Conservation (phyloP, 2,329 filamentous ascomycete species). For the Colletotrichum ledebouriae region DNA sequence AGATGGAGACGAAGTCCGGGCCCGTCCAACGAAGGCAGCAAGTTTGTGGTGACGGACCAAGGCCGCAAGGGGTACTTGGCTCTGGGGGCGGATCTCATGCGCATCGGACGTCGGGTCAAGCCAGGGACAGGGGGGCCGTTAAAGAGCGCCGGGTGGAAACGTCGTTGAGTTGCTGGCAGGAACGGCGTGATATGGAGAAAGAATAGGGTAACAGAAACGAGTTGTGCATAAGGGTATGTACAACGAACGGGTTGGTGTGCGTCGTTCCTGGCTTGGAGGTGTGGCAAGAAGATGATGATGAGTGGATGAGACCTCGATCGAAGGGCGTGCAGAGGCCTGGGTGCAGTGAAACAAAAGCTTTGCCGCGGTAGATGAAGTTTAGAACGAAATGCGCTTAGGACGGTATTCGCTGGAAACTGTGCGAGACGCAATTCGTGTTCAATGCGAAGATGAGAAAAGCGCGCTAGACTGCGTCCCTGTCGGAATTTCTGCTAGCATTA, state of each 20-base stretch:
- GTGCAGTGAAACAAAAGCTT: constrained; percentile 20
- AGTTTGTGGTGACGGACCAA: constrained; percentile 26
- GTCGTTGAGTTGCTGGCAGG: constrained; percentile 33
- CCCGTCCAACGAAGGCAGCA: constrained; percentile 34
- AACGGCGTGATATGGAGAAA: constrained; percentile 37
- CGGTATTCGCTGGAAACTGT: constrained; percentile 4
- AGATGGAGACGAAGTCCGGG: constrained; percentile 36
- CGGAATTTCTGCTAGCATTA: constrained; percentile 30
- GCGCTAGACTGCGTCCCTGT: constrained; percentile 27
- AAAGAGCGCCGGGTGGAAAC: constrained; percentile 35
- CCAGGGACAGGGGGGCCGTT: constrained; percentile 35
- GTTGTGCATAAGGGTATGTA: constrained; percentile 15
- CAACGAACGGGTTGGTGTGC: background rate
- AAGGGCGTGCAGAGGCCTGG: constrained; percentile 32
- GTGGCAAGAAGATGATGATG: background rate
- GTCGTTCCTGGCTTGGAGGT: constrained; percentile 9
- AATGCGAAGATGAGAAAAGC: constrained; percentile 18
- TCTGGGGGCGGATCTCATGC: constrained; percentile 41
- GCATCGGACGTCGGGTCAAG: constrained; percentile 40
- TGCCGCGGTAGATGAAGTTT: background rate
- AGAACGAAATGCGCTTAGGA: constrained; percentile 12
- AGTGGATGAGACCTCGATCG: constrained; percentile 16
- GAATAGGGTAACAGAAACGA: constrained; percentile 39
- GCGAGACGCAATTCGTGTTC: constrained; percentile 6
- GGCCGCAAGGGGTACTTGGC: constrained; percentile 38